Conservation (phyloP, 2,329 filamentous ascomycete genomes). For the Fusarium equiseti region DNA sequence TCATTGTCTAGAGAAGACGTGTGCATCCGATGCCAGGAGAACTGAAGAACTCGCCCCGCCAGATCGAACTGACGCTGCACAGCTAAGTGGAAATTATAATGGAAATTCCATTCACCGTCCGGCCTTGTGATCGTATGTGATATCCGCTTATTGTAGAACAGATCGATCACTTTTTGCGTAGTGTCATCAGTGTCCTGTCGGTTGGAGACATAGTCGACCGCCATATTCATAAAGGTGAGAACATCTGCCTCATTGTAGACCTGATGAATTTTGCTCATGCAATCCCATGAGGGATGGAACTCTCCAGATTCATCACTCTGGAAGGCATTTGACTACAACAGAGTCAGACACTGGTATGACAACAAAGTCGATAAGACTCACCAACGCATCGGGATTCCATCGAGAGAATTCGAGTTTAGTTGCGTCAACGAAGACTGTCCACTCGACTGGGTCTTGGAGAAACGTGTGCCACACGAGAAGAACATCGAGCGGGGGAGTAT, state of each 20-base stretch:
- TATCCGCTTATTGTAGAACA: constrained; percentile 3
- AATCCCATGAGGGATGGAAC: constrained; percentile 13
- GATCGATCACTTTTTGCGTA: constrained; percentile 1
- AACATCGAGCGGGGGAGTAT: constrained; percentile 28
- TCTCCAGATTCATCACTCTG: not conserved
- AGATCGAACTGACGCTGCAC: constrained; percentile 29
- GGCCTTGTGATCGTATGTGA: not conserved
- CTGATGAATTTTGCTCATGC: not conserved
- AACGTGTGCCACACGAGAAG: constrained; percentile 34
- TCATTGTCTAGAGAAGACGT: not conserved
- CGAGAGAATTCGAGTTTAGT: constrained; percentile 2
- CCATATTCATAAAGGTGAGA: constrained; percentile 8
- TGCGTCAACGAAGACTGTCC: not conserved
- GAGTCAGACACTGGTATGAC: constrained; percentile 5
- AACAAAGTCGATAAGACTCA: not conserved
- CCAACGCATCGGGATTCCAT: constrained; percentile 27
- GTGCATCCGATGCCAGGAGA: constrained; percentile 40
- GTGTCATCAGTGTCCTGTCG: not conserved
- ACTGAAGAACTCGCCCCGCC: constrained; percentile 12
- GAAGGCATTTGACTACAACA: constrained; percentile 11
- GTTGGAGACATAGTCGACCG: constrained; percentile 9
- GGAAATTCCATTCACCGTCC: not conserved
- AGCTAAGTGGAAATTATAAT: constrained; percentile 24
- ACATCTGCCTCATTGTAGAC: constrained; percentile 13
- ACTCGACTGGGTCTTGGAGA: constrained; percentile 15